Conservation (phyloP, 805 yeast species). For the Saturnispora diversa region DNA sequence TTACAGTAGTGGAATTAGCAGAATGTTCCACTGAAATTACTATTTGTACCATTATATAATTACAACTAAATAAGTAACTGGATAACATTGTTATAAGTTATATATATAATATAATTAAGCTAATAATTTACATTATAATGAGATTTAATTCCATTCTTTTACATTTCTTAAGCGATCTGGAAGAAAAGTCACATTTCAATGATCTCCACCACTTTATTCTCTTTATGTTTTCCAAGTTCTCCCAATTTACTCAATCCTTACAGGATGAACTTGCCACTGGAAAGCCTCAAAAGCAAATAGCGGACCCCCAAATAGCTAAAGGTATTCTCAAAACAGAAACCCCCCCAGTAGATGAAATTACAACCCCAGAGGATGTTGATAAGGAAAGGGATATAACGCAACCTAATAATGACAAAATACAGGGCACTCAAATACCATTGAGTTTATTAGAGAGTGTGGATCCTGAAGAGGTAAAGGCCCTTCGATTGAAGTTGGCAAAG, state of each 20-base stretch:
- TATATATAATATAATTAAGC: too few species aligned
- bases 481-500: conserved; percentile 59
- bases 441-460: conserved; percentile 28
- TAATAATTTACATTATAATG: too few species aligned
- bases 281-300: conserved; percentile 16
- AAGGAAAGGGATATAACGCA: neutral
- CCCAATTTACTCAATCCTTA: conserved; percentile 12
- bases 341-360: neutral
- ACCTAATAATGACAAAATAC: conserved; percentile 3
- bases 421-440: conserved; percentile 28
- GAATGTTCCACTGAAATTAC: conserved; percentile 33
- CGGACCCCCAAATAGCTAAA: conserved; percentile 24
- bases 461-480: neutral
- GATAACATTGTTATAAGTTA: too few species aligned
- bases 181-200: too few species aligned
- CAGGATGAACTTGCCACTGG: conserved; percentile 27
- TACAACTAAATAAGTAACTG: too few species aligned
- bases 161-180: too few species aligned
- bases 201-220: too few species aligned
- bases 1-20: conserved; percentile 39
- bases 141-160: too few species aligned
- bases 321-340: conserved; percentile 6
- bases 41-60: too few species aligned
- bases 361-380: neutral
- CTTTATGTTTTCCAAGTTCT: conserved; percentile 9